Evolutionary conservation across 306 rosid species (phyloP).

Genomic region (Cucurbita maxima): DNA sequence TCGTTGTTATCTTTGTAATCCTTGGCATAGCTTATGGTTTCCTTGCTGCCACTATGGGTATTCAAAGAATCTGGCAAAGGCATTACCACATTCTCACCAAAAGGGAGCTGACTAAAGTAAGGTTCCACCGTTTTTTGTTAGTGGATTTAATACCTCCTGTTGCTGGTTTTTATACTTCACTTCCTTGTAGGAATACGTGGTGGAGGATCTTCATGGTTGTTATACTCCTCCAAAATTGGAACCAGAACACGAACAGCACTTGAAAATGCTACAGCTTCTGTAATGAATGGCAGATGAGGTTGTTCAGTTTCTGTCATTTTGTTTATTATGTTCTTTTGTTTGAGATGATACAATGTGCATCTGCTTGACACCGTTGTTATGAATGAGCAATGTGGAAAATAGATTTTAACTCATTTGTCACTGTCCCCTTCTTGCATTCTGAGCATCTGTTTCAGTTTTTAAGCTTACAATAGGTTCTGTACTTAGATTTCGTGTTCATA

Average conservation of each 20-base stretch:
- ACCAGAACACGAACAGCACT: constrained; percentile 71
- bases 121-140: neutral
- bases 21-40: constrained; percentile 97
- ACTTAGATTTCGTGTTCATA: neutral
- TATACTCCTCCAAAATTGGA: constrained; percentile 85
- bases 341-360: neutral
- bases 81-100: constrained; percentile 98
- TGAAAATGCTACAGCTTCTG: constrained; percentile 90
- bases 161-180: neutral
- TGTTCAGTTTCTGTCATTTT: constrained; percentile 1
- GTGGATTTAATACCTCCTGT: neutral
- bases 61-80: constrained; percentile 99
- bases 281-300: constrained; percentile 13
- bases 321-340: neutral
- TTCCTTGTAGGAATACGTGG: constrained; percentile 61
- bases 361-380: neutral
- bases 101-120: constrained; percentile 91
- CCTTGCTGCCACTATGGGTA: constrained; percentile 93
- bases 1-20: constrained; percentile 88
- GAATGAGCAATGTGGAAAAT: constrained; percentile 1
- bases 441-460: neutral
- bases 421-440: neutral
- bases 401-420: neutral
- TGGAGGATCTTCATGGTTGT: constrained; percentile 76
- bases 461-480: neutral